Evolutionary conservation across 257 asterid genomes (phyloP).

Genomic region (Catharanthus roseus): DNA sequence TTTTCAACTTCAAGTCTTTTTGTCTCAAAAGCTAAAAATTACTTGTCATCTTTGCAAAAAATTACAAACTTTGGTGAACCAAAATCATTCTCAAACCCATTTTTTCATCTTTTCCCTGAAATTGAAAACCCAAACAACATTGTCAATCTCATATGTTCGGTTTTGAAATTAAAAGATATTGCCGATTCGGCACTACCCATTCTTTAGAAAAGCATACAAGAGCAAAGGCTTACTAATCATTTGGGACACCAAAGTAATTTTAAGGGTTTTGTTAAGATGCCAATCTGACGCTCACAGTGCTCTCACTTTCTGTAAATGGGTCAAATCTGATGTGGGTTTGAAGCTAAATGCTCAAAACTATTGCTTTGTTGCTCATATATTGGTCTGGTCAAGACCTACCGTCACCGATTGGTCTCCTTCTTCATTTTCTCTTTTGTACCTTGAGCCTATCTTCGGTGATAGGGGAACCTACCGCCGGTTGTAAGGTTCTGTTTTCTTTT

Average conservation of each 20-base stretch:
- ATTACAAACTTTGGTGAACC: slow-evolving; percentile 9
- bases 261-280: slow-evolving; percentile 70
- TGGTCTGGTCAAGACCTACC: slow-evolving; percentile 76
- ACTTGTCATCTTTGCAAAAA: slow-evolving; percentile 36
- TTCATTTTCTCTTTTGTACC: too few species aligned
- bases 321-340: slow-evolving; percentile 39
- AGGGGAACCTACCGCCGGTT: too few species aligned
- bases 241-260: slow-evolving; percentile 53
- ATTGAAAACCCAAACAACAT: slow-evolving; percentile 64
- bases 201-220: slow-evolving; percentile 27
- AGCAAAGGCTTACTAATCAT: slow-evolving; percentile 41
- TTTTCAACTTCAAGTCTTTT: background rate
- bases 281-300: slow-evolving; percentile 69
- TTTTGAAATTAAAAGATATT: slow-evolving; percentile 42
- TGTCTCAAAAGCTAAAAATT: background rate
- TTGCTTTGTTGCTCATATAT: slow-evolving; percentile 57
- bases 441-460: too few species aligned
- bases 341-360: slow-evolving; percentile 36
- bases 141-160: slow-evolving; percentile 50
- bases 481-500: too few species aligned
- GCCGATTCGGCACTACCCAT: slow-evolving; percentile 22
- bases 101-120: slow-evolving; percentile 59
- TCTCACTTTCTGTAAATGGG: slow-evolving; percentile 71
- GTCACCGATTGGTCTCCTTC: too few species aligned
- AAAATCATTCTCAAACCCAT: slow-evolving; percentile 38